These are phyloP conservation scores for Salix koriyanagi DNA, from an alignment of 345 rosid species.

Conservation along the genomic window DNA sequence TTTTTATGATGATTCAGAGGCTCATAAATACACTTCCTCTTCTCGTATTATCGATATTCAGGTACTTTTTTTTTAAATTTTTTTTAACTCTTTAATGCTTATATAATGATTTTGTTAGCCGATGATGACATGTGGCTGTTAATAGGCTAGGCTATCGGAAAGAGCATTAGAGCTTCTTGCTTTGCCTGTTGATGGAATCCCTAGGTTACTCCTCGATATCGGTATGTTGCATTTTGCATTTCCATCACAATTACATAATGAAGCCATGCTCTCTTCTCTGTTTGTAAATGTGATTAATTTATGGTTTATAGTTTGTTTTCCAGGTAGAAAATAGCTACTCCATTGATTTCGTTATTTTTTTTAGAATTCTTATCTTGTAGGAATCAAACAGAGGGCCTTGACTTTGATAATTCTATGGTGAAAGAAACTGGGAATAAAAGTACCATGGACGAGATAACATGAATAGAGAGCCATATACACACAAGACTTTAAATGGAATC, in stretches of 20 bases:
- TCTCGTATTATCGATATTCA: constrained; percentile 92
- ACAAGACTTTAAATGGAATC: too few relatives aligned
- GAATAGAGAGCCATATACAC: too few relatives aligned
- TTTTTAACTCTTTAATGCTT: neutral
- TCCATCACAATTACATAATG: neutral
- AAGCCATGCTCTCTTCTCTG: too few relatives aligned
- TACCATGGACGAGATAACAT: too few relatives aligned
- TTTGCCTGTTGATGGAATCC: constrained; percentile 73
- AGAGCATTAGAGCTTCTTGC: constrained; percentile 96
- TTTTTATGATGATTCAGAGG: constrained; percentile 78
- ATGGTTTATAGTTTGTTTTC: too few relatives aligned
- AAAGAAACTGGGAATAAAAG: too few relatives aligned
- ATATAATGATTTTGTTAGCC: neutral
- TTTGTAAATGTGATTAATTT: too few relatives aligned
- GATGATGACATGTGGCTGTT: neutral
- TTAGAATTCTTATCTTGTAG: too few relatives aligned
- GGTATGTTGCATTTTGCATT: constrained; percentile 32
- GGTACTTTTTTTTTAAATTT: constrained; percentile 29
- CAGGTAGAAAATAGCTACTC: too few relatives aligned
- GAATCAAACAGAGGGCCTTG: too few relatives aligned
- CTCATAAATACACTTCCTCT: constrained; percentile 88
- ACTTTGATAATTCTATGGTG: too few relatives aligned
- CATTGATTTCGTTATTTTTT: too few relatives aligned
- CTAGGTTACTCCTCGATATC: constrained; percentile 80
- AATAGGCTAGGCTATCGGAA: constrained; percentile 72